phyloP scores from a whole-genome alignment of 1,139 yeast genomes.

The Chernovozyma sophiae-reginae region DNA sequence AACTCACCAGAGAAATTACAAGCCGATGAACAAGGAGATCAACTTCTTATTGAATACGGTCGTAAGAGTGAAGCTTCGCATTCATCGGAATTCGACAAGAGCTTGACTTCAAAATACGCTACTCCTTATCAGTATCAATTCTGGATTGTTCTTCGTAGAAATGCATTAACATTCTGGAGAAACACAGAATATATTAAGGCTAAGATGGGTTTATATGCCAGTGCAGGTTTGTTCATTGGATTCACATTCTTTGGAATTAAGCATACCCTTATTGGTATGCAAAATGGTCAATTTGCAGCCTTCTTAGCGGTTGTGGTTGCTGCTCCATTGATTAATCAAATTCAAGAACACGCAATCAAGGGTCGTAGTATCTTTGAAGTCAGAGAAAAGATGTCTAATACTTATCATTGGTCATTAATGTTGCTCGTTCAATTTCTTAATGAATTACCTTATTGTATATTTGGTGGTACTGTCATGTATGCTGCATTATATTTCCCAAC shows the following conservation, averaged over 20 bases:
- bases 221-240: slow-evolving; percentile 49
- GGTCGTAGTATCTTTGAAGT: slow-evolving; percentile 58
- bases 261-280: slow-evolving; percentile 45
- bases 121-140: slow-evolving; percentile 36
- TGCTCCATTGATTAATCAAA: slow-evolving; percentile 46
- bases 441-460: slow-evolving; percentile 54
- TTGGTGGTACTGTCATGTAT: slow-evolving; percentile 50
- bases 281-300: slow-evolving; percentile 47
- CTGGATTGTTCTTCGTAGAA: slow-evolving; percentile 28
- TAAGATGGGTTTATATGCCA: slow-evolving; percentile 40
- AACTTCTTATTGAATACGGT: slow-evolving; percentile 16
- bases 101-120: slow-evolving; percentile 24
- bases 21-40: slow-evolving; percentile 14
- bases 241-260: slow-evolving; percentile 45
- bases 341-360: slow-evolving; percentile 39
- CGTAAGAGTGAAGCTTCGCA: background rate
- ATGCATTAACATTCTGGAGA: slow-evolving; percentile 37
- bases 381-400: slow-evolving; percentile 60
- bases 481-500: slow-evolving; percentile 58
- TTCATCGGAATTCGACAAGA: background rate
- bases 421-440: slow-evolving; percentile 47
- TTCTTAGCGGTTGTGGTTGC: slow-evolving; percentile 48
- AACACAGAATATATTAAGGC: slow-evolving; percentile 41
- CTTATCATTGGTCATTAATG: slow-evolving; percentile 62
- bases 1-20: slow-evolving; percentile 29